phyloP scores from a whole-genome alignment of 2,329 filamentous ascomycete species.

The Ramularia endophylla region DNA sequence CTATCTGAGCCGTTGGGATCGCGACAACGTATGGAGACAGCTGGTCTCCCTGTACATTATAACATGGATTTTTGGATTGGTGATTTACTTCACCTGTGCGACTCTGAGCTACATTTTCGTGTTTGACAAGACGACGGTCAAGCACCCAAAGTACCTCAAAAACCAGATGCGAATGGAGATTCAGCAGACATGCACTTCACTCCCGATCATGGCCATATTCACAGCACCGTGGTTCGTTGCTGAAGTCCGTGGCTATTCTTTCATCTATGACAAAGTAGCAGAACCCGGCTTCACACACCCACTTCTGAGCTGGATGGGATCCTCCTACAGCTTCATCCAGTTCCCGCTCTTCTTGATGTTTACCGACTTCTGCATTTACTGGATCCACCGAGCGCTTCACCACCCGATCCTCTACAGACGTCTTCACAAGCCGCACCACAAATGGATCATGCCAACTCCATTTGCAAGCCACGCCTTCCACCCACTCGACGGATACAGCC shows the following conservation, averaged over 20 bases:
- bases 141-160: conserved; percentile 91
- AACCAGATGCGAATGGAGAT: conserved; percentile 89
- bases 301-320: conserved; percentile 29
- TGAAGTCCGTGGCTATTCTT: conserved; percentile 78
- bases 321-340: conserved; percentile 66
- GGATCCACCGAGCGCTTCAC: conserved; percentile 82
- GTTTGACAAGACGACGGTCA: conserved; percentile 83
- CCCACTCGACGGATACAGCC: conserved; percentile 82
- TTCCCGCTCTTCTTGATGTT: conserved; percentile 85
- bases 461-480: conserved; percentile 93
- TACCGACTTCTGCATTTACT: conserved; percentile 87
- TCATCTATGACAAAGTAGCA: conserved; percentile 68
- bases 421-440: conserved; percentile 96
- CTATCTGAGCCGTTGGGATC: conserved; percentile 68
- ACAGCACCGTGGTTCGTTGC: conserved; percentile 75
- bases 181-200: conserved; percentile 64
- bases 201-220: conserved; percentile 77
- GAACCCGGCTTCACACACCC: conserved; percentile 25
- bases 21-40: conserved; percentile 75
- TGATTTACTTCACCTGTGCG: conserved; percentile 81
- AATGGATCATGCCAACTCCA: conserved; percentile 98
- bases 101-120: conserved; percentile 79
- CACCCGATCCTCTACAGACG: conserved; percentile 76
- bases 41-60: conserved; percentile 70
- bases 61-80: conserved; percentile 80